Evolutionary conservation across 441 rosid genomes (phyloP).

Genomic region (Adansonia grandidieri): DNA sequence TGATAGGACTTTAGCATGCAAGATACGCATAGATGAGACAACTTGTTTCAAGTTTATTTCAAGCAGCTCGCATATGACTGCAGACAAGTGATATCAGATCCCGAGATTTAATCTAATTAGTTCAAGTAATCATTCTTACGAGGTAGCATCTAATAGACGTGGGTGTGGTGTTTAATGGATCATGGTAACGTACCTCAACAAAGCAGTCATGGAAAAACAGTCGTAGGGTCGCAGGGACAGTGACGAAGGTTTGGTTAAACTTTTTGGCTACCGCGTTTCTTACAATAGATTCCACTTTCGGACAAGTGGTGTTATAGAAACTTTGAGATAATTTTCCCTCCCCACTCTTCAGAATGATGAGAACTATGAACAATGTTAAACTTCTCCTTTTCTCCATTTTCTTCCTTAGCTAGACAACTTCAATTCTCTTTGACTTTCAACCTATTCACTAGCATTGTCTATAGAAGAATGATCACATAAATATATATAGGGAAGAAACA

Average conservation of each 20-base stretch:
- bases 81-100: too few relatives aligned
- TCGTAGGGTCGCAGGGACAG: slow-evolving; percentile 64
- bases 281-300: slow-evolving; percentile 58
- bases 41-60: too few relatives aligned
- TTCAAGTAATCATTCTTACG: neutral
- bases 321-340: slow-evolving; percentile 52
- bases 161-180: neutral
- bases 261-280: slow-evolving; percentile 45
- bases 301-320: slow-evolving; percentile 50
- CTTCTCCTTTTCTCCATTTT: slow-evolving; percentile 30
- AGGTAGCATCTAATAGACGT: neutral
- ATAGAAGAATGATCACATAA: neutral
- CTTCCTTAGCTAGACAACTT: neutral
- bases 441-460: neutral
- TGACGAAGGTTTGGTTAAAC: slow-evolving; percentile 43
- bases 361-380: slow-evolving; percentile 24
- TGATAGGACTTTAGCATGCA: too few relatives aligned
- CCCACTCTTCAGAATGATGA: slow-evolving; percentile 28
- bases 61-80: too few relatives aligned
- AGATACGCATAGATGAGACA: too few relatives aligned
- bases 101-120: neutral
- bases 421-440: neutral
- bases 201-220: slow-evolving; percentile 75
- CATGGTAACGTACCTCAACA: slow-evolving; percentile 41
- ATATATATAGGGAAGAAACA: neutral